Conservation (phyloP, 176 grass and related monocot species). For the Oryza coarctata region DNA sequence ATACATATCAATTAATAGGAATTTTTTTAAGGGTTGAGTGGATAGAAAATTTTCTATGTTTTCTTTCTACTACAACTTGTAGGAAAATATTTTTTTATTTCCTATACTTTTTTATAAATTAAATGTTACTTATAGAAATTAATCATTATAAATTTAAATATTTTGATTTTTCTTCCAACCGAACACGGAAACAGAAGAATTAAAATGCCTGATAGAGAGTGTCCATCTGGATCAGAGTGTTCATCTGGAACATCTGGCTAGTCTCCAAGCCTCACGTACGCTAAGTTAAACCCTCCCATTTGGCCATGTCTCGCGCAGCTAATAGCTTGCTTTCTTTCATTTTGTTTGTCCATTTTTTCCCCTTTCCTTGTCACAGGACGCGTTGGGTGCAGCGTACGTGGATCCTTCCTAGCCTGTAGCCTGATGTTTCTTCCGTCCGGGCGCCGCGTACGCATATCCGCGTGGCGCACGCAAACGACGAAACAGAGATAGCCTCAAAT, state of each 20-base stretch:
- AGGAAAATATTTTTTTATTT: too few species aligned
- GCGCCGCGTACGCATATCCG: neutral
- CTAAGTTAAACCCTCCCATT: neutral
- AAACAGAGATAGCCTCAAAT: neutral
- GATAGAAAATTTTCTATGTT: too few species aligned
- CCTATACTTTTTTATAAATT: too few species aligned
- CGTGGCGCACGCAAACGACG: neutral
- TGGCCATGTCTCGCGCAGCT: neutral
- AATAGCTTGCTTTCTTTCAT: neutral
- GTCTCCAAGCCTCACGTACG: neutral
- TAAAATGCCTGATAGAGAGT: neutral
- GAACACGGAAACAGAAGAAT: neutral
- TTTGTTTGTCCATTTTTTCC: neutral
- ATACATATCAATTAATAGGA: too few species aligned
- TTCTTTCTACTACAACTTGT: too few species aligned
- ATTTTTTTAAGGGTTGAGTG: too few species aligned
- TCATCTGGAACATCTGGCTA: neutral
- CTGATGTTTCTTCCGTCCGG: neutral
- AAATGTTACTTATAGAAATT: too few species aligned
- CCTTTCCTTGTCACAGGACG: neutral
- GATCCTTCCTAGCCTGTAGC: neutral
- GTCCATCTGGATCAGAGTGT: neutral
- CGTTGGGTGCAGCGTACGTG: neutral
- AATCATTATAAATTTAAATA: too few species aligned
- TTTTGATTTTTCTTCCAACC: too few species aligned